phyloP scores from a whole-genome alignment of 441 rosid genomes.

The Euphorbia celastroides region DNA sequence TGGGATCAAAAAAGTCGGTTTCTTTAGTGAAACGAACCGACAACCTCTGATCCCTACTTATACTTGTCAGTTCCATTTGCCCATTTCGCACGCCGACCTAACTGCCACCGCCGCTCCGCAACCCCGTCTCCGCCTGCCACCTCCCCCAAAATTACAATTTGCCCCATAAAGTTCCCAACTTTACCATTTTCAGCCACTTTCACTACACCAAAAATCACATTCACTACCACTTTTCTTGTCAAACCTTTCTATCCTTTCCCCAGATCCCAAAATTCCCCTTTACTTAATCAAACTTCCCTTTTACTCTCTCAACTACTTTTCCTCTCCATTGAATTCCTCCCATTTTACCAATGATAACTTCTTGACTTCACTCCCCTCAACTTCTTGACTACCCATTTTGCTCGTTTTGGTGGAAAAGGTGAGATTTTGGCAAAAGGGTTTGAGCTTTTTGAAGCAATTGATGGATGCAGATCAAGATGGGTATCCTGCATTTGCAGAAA shows the following conservation, averaged over 20 bases:
- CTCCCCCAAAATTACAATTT: too few relatives aligned
- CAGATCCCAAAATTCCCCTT: constrained; percentile 9
- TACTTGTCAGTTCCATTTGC: not conserved
- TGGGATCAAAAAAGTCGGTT: too few relatives aligned
- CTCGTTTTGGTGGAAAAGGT: constrained; percentile 8
- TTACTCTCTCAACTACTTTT: not conserved
- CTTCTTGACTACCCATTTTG: not conserved
- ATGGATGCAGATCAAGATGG: constrained; percentile 20
- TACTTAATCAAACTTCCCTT: not conserved
- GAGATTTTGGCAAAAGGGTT: not conserved
- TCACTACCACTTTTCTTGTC: not conserved
- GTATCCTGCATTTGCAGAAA: constrained; percentile 14
- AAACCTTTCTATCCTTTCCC: constrained; percentile 4
- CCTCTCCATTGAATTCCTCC: not conserved
- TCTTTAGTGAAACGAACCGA: not conserved
- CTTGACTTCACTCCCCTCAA: not conserved
- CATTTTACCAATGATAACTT: constrained; percentile 1
- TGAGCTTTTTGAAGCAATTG: not conserved
- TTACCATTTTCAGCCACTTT: not conserved
- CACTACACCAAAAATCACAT: not conserved
- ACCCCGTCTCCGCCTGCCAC: too few relatives aligned
- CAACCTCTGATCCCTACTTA: not conserved
- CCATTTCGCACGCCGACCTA: not conserved
- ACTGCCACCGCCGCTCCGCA: not conserved
- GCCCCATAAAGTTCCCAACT: not conserved